Percentiles rank a stretch among this genome's conserved stretches.
Evolutionary conservation across 805 yeast species (phyloP).

Genomic region (Candida pseudoglaebosa): DNA sequence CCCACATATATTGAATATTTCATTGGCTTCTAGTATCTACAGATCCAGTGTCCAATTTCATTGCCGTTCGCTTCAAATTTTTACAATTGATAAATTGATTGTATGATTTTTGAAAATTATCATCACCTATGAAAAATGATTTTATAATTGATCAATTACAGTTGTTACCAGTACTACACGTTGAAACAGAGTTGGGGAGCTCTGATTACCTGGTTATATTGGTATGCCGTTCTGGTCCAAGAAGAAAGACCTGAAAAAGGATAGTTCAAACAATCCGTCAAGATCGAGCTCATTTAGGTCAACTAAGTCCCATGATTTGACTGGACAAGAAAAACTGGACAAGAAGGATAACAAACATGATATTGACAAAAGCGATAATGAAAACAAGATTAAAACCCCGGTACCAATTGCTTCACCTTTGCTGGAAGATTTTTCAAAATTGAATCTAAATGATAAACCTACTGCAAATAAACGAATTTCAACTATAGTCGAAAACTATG

Average conservation of each 20-base stretch:
- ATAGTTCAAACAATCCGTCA: conserved; percentile 3
- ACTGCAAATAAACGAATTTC: conserved; percentile 18
- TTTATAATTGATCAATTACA: background rate
- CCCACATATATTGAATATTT: too few species aligned
- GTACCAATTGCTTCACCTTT: background rate
- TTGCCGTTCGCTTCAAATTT: too few species aligned
- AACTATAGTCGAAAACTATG: conserved; percentile 18
- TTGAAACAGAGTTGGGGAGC: conserved; percentile 2
- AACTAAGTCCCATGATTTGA: conserved; percentile 7
- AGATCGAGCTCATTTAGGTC: conserved; percentile 10
- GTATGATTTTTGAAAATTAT: too few species aligned
- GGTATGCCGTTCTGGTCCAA: conserved; percentile 10
- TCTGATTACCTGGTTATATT: background rate
- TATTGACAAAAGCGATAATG: too few species aligned
- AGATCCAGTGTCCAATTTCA: too few species aligned
- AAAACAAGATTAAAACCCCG: background rate
- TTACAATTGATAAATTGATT: too few species aligned
- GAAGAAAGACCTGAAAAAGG: conserved; percentile 5
- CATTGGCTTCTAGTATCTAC: too few species aligned
- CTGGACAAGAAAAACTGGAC: conserved; percentile 1
- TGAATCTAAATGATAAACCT: background rate
- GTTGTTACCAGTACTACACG: background rate
- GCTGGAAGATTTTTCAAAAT: background rate
- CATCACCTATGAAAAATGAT: too few species aligned
- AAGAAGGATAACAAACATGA: background rate